Conservation (phyloP, 768 basidiomycete genomes). For the Calocera cornea region DNA sequence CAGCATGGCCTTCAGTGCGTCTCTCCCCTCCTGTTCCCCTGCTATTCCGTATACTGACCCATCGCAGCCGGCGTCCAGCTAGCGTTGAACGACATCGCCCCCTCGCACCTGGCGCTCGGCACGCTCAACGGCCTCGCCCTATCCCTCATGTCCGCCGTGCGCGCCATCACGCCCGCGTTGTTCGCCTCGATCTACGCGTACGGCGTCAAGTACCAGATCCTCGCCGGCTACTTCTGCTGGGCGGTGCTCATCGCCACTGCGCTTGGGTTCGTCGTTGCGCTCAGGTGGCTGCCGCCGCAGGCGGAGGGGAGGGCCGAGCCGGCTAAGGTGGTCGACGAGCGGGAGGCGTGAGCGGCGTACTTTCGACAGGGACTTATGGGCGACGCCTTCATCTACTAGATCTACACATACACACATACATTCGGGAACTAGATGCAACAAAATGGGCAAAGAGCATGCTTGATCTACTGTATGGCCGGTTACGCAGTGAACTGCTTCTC, state of each 20-base stretch:
- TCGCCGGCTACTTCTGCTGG: not conserved
- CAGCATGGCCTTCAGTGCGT: not conserved
- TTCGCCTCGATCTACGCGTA: constrained; percentile 5
- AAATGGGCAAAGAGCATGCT: no score
- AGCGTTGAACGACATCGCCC: constrained; percentile 8
- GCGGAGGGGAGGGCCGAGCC: not conserved
- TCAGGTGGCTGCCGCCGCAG: not conserved
- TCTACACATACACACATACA: no score
- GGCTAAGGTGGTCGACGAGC: not conserved
- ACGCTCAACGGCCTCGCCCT: constrained; percentile 9
- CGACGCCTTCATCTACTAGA: no score
- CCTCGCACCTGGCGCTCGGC: constrained; percentile 4
- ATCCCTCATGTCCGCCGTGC: not conserved
- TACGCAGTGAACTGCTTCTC: not conserved
- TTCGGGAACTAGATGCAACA: no score
- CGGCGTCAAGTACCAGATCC: constrained; percentile 4
- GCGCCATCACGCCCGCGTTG: constrained; percentile 1
- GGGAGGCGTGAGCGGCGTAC: not conserved
- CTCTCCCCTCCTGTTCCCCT: not conserved
- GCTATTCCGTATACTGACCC: not conserved
- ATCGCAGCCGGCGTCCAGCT: constrained; percentile 7
- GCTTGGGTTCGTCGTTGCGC: not conserved
- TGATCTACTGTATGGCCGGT: no score
- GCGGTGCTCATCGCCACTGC: not conserved
- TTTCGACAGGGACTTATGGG: no score